Evolutionary conservation across 129 eudicot species (phyloP), one percentile per base, ranked within the genome.

Genomic region (Erigeron canadensis): DNA sequence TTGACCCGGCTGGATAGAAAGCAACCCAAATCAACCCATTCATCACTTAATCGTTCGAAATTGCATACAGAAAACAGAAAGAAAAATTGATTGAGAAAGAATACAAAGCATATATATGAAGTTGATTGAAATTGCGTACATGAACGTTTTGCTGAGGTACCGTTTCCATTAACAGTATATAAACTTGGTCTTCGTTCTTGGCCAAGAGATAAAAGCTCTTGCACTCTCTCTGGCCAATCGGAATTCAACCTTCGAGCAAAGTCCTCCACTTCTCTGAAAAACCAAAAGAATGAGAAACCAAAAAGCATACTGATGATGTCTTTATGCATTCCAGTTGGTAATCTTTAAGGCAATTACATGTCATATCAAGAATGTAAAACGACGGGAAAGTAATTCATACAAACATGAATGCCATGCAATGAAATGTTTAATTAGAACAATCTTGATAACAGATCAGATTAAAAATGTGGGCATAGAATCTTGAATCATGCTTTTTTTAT

Each of bases 181-280:
- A 79, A 80, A 62, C 73, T 71, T 40, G 83, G 81, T 77, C 82
- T 77, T 79, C 82, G 79, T 45, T 86, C 90, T 77, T 81, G 86
- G 53, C 86, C 92, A 15, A 82, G 47, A 53, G 84, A 89, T 43
- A 86, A 70, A 43, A 86, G 82, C 80, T 89, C 92, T 65, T 84
- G 96, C 82, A 89, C 83, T 76, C 93, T 86, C 71, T 89, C 90
- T 0, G 90, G 90, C 93, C 96, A 89, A 65, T 86, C 87, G 7
- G 91, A 86, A 65, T 87, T 89, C 82, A 89, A 75, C 79, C 96
- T 84, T 73, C 96, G 79, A 10, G 90, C 89, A 59, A 89, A 89
- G 65, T 89, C 96, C 79, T 82, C 94, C 11, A 89, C 96, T 80
- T 89, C 96, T 82, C 96, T 89, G 81, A 67, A 11, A 62, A 57